Base-by-base conservation (phyloP, 257 asterid species). In the Nicotiana otophora region DNA sequence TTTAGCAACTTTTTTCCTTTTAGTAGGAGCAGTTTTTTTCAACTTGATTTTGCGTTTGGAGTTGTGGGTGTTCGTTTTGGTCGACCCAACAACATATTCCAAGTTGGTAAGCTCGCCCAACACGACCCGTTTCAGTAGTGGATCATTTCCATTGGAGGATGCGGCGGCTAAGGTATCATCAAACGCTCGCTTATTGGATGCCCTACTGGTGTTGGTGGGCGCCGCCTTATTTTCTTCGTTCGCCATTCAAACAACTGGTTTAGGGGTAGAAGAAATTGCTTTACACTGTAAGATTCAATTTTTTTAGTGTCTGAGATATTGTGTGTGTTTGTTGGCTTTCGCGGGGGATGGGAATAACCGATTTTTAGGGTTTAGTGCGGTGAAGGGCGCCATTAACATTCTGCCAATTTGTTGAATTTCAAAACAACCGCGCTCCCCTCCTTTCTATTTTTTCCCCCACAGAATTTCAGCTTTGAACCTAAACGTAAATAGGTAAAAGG, bases 81-180 rank as follows among this genome's bases (percentile, higher is more conserved):
- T 64, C 84, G 46, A 74, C 42, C 70, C 82, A 9, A 85, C 26
- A 20, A 76, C 83, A 26, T 55, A 46, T 26, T 83, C 58, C 42
- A 86, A 33, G 84, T 91, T 95, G 48, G 95, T 90, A 78, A 93
- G 82, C 34, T 93, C 98, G 33, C 97, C 94, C 84, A 95, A 84
- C 31, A 81, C 94, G 23, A 84, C 93, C 79, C 98, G 92, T 83
- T 87, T 92, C 87, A 78, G 82, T 74, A 19, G 84, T 48, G 61
- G 77, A 9, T 82, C 90, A 3, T 54, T 70, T 64, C 74, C 89
- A 82, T 68, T 87, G 30, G 84, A 77, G 19, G 46, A 7, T 7
- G 46, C 10, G 0, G 61, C 16, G 79, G 48, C 69, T 31, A 67
- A 8, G 20, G 85, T 70, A 17, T 31, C 85, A 63, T 31, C 85